These are phyloP conservation scores for Geotrichum klebahnii DNA, from an alignment of 1,139 yeast species.

Conservation along the genomic window DNA sequence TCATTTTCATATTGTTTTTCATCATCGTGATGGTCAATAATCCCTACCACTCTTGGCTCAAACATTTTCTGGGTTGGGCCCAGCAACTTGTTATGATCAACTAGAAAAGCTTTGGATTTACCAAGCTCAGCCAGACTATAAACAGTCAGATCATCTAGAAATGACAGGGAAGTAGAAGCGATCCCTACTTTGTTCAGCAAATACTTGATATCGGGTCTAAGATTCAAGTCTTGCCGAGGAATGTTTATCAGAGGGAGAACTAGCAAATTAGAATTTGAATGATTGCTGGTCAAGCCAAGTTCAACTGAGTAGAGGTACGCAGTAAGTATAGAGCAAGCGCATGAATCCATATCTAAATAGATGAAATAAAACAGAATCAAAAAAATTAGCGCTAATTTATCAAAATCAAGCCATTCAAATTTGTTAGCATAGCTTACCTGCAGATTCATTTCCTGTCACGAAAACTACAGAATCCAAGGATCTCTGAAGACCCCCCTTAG, in stretches of 20 bases:
- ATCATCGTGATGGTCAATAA: slow-evolving; percentile 87
- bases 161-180: slow-evolving; percentile 50
- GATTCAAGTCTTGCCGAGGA: slow-evolving; percentile 55
- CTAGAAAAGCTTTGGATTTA: slow-evolving; percentile 48
- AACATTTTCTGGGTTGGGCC: slow-evolving; percentile 44
- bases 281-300: slow-evolving; percentile 22
- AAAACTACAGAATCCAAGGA: slow-evolving; percentile 32
- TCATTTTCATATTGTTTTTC: slow-evolving; percentile 48
- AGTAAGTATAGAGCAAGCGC: slow-evolving; percentile 66
- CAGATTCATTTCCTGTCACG: slow-evolving; percentile 82
- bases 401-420: too few species aligned
- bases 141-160: slow-evolving; percentile 55
- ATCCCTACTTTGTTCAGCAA: slow-evolving; percentile 52
- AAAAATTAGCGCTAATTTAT: too few species aligned
- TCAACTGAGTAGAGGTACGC: slow-evolving; percentile 49
- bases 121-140: slow-evolving; percentile 12
- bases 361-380: neutral
- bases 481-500: slow-evolving; percentile 10
- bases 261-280: slow-evolving; percentile 7
- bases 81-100: slow-evolving; percentile 77
- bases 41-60: slow-evolving; percentile 47
- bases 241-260: slow-evolving; percentile 71
- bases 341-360: slow-evolving; percentile 69
- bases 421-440: slow-evolving; percentile 39
- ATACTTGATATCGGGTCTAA: slow-evolving; percentile 66